A percentile compares a stretch with the other conserved stretches of the same genome.
Evolutionary conservation across 441 rosid genomes (phyloP).

Genomic region (Mallotus repandus): DNA sequence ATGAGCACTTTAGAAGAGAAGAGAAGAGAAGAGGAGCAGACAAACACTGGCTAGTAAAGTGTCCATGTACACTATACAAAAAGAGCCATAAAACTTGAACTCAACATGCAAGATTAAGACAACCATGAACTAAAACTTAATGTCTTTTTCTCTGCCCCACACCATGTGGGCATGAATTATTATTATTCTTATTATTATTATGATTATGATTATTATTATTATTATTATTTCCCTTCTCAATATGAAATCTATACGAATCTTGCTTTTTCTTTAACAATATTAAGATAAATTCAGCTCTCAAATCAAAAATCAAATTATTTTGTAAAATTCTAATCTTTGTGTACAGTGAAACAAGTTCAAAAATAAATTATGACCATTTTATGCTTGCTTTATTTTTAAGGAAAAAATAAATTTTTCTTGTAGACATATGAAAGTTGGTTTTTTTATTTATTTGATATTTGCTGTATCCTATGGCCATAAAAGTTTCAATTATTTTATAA

Average conservation of each 20-base stretch:
- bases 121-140: constrained; percentile 5
- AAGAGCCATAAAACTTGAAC: background rate
- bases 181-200: background rate
- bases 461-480: no score
- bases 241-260: background rate
- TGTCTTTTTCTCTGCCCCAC: constrained; percentile 16
- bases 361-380: no score
- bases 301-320: background rate
- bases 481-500: no score
- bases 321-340: no score
- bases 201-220: no score
- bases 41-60: background rate
- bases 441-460: no score
- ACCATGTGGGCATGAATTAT: constrained; percentile 7
- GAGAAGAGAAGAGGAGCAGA: background rate
- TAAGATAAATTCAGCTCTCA: background rate
- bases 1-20: background rate
- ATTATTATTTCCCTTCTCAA: background rate
- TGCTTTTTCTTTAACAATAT: background rate
- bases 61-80: background rate
- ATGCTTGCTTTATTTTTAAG: no score
- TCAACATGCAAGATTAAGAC: constrained; percentile 1
- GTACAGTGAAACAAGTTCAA: no score
- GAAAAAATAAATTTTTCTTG: no score
- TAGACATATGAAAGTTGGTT: no score